These are phyloP conservation scores for Esteya vermicola DNA, from an alignment of 2,329 filamentous ascomycete species.

Conservation along the genomic window DNA sequence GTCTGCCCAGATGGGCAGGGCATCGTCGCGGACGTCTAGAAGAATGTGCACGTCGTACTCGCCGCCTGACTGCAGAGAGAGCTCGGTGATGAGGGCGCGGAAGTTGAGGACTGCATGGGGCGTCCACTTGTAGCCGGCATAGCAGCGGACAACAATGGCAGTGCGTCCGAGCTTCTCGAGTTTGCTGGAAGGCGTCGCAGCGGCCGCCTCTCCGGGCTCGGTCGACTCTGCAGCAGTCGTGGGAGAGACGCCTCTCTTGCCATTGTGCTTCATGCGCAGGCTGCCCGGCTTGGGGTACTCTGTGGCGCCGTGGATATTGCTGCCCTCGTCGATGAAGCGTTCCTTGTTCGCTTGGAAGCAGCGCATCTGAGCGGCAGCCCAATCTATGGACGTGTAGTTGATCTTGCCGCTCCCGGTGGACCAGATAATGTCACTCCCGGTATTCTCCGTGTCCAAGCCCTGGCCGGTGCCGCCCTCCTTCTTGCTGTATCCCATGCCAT, in stretches of 20 bases:
- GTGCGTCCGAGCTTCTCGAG: slow-evolving; percentile 41
- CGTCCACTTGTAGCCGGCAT: slow-evolving; percentile 67
- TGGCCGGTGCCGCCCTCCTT: slow-evolving; percentile 58
- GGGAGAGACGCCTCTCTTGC: slow-evolving; percentile 8
- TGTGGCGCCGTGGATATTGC: not conserved
- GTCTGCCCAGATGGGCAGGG: slow-evolving; percentile 70
- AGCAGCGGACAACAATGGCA: slow-evolving; percentile 67
- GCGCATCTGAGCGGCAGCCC: slow-evolving; percentile 36
- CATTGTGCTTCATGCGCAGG: slow-evolving; percentile 4
- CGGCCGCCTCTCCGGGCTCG: not conserved
- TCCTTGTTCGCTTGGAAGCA: slow-evolving; percentile 47
- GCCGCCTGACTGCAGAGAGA: slow-evolving; percentile 62
- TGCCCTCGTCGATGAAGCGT: slow-evolving; percentile 30
- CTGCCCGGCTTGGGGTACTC: slow-evolving; percentile 2
- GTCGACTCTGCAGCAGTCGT: not conserved
- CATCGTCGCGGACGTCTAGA: slow-evolving; percentile 69
- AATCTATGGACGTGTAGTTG: slow-evolving; percentile 40
- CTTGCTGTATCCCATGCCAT: slow-evolving; percentile 69
- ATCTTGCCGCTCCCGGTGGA: slow-evolving; percentile 34
- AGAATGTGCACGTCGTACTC: slow-evolving; percentile 77
- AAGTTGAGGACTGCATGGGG: slow-evolving; percentile 67
- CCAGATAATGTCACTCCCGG: slow-evolving; percentile 51
- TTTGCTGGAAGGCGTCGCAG: not conserved
- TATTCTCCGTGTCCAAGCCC: slow-evolving; percentile 55
- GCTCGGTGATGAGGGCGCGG: slow-evolving; percentile 65